phyloP scores from a whole-genome alignment of 805 yeast genomes.

The Tetrapisispora fleetii region DNA sequence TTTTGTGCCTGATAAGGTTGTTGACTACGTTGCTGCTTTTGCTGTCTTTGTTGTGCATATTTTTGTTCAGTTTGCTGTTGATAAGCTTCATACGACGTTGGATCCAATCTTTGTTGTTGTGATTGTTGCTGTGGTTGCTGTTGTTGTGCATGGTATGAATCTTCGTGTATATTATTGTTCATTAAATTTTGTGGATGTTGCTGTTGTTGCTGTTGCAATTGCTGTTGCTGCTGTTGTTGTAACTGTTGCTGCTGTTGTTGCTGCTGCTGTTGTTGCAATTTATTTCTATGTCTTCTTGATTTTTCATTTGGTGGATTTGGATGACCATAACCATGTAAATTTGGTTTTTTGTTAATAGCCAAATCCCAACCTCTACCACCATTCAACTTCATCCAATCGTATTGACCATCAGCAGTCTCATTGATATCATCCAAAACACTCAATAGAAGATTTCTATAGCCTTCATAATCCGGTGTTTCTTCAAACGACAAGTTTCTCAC shows the following conservation, averaged over 20 bases:
- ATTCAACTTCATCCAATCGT: slow-evolving; percentile 96
- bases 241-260: slow-evolving; percentile 11
- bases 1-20: slow-evolving; percentile 20
- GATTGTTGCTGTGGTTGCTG: slow-evolving; percentile 1
- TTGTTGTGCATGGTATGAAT: slow-evolving; percentile 6
- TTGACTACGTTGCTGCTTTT: slow-evolving; percentile 9
- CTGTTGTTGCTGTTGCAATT: slow-evolving; percentile 5
- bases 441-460: slow-evolving; percentile 66
- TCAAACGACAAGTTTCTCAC: slow-evolving; percentile 88
- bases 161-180: slow-evolving; percentile 6
- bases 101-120: slow-evolving; percentile 28
- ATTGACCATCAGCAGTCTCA: slow-evolving; percentile 73
- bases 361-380: slow-evolving; percentile 96
- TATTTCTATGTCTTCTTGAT: slow-evolving; percentile 21
- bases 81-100: slow-evolving; percentile 33
- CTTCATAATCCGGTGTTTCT: slow-evolving; percentile 89
- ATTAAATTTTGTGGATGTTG: slow-evolving; percentile 2
- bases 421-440: slow-evolving; percentile 66
- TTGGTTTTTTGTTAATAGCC: slow-evolving; percentile 79
- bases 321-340: slow-evolving; percentile 91
- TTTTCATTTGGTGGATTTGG: slow-evolving; percentile 70
- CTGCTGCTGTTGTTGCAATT: slow-evolving; percentile 8
- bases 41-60: slow-evolving; percentile 26
- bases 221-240: slow-evolving; percentile 4
- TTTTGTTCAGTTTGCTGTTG: slow-evolving; percentile 31